phyloP scores from a whole-genome alignment of 2,329 filamentous ascomycete species.

The Purpureocillium takamizusanense region DNA sequence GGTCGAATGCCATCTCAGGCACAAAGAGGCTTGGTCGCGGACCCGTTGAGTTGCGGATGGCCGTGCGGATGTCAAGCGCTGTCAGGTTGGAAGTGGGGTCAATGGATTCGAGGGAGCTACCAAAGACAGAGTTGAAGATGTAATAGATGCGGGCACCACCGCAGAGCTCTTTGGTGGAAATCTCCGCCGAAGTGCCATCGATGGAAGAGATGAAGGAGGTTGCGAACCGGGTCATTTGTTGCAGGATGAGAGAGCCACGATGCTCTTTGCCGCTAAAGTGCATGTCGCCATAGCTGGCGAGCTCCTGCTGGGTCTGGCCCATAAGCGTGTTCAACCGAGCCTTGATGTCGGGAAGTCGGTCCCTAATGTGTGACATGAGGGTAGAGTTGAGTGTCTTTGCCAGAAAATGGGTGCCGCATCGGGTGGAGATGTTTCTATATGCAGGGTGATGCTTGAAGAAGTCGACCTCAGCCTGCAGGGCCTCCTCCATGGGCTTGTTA shows the following conservation, averaged over 20 bases:
- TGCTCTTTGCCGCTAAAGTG: constrained; percentile 97
- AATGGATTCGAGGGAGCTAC: constrained; percentile 90
- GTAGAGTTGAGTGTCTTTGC: constrained; percentile 93
- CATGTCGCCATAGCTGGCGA: constrained; percentile 96
- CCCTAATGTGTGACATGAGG: constrained; percentile 91
- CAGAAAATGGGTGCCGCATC: constrained; percentile 89
- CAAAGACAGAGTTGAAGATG: constrained; percentile 98
- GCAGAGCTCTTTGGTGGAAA: constrained; percentile 95
- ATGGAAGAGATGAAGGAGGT: constrained; percentile 98
- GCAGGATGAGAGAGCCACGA: constrained; percentile 84
- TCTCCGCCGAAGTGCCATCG: constrained; percentile 95
- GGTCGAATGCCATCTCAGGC: constrained; percentile 92
- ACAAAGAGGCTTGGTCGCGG: constrained; percentile 94
- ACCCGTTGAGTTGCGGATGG: constrained; percentile 95
- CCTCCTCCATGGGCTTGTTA: constrained; percentile 89
- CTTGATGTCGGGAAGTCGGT: constrained; percentile 95
- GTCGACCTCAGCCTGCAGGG: constrained; percentile 78
- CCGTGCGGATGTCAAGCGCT: constrained; percentile 88
- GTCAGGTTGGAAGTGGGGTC: constrained; percentile 94
- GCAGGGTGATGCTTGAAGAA: constrained; percentile 97
- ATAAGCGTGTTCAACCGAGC: constrained; percentile 94
- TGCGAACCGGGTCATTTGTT: constrained; percentile 96
- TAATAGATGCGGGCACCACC: constrained; percentile 95
- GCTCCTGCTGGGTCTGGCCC: constrained; percentile 98
- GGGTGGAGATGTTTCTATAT: constrained; percentile 88